Conservation (phyloP, 306 rosid genomes). For the Alnus glutinosa region DNA sequence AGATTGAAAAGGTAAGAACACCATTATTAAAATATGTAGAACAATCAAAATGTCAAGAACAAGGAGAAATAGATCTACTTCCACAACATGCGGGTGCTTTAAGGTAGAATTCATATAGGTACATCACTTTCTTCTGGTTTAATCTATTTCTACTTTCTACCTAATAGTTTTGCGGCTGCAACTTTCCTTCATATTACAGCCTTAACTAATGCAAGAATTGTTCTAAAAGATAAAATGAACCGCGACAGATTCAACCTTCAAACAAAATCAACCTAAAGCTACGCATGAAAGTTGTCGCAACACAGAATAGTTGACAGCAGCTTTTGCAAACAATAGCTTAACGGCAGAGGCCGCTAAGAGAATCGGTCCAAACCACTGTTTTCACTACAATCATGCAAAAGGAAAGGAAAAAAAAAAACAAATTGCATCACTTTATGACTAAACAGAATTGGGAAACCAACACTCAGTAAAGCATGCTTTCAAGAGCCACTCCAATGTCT, state of each 20-base stretch:
- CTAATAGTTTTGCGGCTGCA: not conserved
- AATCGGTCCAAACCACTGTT: not conserved
- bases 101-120: not conserved
- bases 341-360: conserved; percentile 6
- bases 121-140: not conserved
- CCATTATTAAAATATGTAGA: not conserved
- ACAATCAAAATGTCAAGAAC: conserved; percentile 10
- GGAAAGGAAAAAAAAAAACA: no score
- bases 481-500: conserved; percentile 58
- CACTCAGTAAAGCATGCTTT: conserved; percentile 32
- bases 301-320: not conserved
- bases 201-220: conserved; percentile 19
- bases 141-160: not conserved
- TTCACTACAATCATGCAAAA: not conserved
- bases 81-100: not conserved
- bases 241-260: conserved; percentile 12
- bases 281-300: not conserved
- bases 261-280: conserved; percentile 5
- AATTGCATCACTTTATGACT: not conserved
- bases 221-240: conserved; percentile 22
- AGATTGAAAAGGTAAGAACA: not conserved
- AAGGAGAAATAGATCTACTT: conserved; percentile 9
- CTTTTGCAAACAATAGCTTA: conserved; percentile 4
- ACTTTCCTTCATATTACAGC: conserved; percentile 18
- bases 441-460: not conserved